Evolutionary conservation across 2,329 filamentous ascomycete species (phyloP).

Genomic region (Rhytidhysteron rufulum): DNA sequence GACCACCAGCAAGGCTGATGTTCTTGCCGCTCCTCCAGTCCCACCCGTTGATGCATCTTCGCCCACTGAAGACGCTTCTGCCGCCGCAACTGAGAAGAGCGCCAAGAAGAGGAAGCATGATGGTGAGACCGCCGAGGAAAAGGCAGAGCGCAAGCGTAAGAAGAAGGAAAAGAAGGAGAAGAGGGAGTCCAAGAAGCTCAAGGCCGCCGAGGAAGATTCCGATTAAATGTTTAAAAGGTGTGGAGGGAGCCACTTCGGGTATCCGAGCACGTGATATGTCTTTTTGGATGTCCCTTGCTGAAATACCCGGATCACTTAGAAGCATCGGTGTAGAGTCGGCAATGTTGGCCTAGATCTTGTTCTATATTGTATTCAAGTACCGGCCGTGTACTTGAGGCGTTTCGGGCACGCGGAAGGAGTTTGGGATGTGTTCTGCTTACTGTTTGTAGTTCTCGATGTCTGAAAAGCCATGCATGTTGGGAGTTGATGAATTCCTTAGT

Average conservation of each 20-base stretch:
- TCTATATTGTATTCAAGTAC: neutral
- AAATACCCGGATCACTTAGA: too few relatives aligned
- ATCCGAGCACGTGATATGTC: conserved; percentile 13
- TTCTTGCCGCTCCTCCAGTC: conserved; percentile 34
- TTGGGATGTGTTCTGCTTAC: conserved; percentile 1
- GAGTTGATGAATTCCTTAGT: too few relatives aligned
- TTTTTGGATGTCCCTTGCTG: neutral
- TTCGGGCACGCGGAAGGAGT: conserved; percentile 2
- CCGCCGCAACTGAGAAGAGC: conserved; percentile 24
- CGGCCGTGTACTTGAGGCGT: neutral
- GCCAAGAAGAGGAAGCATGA: conserved; percentile 48
- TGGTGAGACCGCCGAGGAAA: conserved; percentile 44
- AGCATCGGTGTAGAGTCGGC: neutral
- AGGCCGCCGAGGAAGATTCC: conserved; percentile 17
- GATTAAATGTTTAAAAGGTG: conserved; percentile 21
- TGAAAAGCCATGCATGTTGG: too few relatives aligned
- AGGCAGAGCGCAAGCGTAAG: conserved; percentile 54
- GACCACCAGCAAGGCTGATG: conserved; percentile 29
- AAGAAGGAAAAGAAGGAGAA: conserved; percentile 83
- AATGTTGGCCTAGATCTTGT: neutral
- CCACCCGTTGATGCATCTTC: conserved; percentile 23
- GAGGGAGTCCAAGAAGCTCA: conserved; percentile 54
- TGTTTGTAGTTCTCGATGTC: too few relatives aligned
- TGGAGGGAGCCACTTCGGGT: neutral
- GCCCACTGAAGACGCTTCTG: conserved; percentile 21